phyloP scores from a whole-genome alignment of 257 asterid species.

The Avicennia marina region DNA sequence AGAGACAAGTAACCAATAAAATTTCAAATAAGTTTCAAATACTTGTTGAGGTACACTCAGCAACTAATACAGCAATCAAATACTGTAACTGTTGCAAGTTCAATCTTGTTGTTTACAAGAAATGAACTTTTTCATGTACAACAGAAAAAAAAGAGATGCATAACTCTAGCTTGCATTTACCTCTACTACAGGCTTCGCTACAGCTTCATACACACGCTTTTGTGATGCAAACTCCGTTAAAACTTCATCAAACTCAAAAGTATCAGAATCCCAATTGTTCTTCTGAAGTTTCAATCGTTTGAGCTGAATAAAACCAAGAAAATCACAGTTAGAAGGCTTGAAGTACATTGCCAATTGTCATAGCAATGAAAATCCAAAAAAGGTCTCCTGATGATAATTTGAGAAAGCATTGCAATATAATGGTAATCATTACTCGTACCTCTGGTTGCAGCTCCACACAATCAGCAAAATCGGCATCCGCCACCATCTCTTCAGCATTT shows the following conservation, averaged over 20 bases:
- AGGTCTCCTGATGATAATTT: not conserved
- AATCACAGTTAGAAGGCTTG: not conserved
- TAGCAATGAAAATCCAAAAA: constrained; percentile 5
- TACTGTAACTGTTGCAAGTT: too few species aligned
- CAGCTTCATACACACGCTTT: constrained; percentile 96
- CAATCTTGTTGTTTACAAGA: too few species aligned
- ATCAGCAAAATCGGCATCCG: constrained; percentile 99
- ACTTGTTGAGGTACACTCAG: too few species aligned
- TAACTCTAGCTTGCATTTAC: too few species aligned
- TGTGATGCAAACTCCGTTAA: constrained; percentile 94
- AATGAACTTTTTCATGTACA: too few species aligned
- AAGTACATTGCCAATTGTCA: not conserved
- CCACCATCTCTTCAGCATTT: constrained; percentile 83
- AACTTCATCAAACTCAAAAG: constrained; percentile 93
- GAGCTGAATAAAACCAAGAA: constrained; percentile 48
- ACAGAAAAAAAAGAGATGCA: too few species aligned
- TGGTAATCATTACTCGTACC: constrained; percentile 31
- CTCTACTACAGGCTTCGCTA: constrained; percentile 99
- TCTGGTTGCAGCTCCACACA: constrained; percentile 97
- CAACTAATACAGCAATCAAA: too few species aligned
- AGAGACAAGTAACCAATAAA: too few species aligned
- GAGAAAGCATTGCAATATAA: constrained; percentile 12
- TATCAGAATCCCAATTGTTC: constrained; percentile 99
- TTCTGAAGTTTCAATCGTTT: constrained; percentile 93
- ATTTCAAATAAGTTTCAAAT: too few species aligned